Evolutionary conservation across 352 stramenopile species (phyloP).

Genomic region (Phytophthora sp.): DNA sequence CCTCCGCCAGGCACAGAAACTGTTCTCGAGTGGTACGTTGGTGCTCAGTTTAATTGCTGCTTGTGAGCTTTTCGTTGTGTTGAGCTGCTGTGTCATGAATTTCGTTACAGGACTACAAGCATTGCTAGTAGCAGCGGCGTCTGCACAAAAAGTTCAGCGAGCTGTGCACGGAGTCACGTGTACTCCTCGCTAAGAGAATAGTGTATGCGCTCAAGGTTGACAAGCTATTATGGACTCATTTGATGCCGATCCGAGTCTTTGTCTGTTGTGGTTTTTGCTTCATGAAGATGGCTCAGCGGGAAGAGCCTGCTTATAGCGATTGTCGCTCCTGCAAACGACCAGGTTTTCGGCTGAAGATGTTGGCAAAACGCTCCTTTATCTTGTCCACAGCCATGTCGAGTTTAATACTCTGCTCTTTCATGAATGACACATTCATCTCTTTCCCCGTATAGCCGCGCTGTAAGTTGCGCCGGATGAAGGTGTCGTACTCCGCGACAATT

Average conservation of each 20-base stretch:
- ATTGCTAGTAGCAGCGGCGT: constrained; percentile 40
- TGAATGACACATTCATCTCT: constrained; percentile 90
- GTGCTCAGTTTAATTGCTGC: not conserved
- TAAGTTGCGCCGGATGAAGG: constrained; percentile 90
- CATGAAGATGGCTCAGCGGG: not conserved
- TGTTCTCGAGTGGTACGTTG: constrained; percentile 60
- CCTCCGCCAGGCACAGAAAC: constrained; percentile 65
- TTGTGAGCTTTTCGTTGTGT: not conserved
- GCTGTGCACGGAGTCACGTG: constrained; percentile 22
- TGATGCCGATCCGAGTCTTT: not conserved
- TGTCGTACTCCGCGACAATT: constrained; percentile 93
- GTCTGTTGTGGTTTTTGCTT: not conserved
- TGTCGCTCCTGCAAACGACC: constrained; percentile 20
- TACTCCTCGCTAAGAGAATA: not conserved
- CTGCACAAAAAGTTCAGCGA: constrained; percentile 38
- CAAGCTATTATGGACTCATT: constrained; percentile 1
- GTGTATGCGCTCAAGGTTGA: not conserved
- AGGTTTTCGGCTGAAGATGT: constrained; percentile 29
- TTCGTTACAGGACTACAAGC: constrained; percentile 40
- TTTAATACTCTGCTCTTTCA: constrained; percentile 88
- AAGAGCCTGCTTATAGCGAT: constrained; percentile 22
- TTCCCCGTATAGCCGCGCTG: constrained; percentile 90
- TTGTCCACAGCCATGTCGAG: constrained; percentile 87
- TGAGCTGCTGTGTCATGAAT: not conserved
- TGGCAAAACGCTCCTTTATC: constrained; percentile 35